phyloP scores from a whole-genome alignment of 768 basidiomycete species.

The Austroboletus eburneus region DNA sequence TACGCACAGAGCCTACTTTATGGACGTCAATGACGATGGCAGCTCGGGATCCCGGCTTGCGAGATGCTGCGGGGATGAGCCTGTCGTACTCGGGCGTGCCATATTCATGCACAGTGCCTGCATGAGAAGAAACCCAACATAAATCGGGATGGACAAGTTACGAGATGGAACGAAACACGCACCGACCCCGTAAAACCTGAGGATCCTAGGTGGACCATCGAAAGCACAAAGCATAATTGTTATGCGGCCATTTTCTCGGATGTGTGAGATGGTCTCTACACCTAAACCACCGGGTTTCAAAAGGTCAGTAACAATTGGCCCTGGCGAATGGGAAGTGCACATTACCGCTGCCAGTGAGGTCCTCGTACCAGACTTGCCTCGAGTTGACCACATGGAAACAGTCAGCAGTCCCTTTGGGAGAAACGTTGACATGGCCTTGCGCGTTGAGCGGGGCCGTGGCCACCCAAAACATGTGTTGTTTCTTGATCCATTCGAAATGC shows the following conservation, averaged over 20 bases:
- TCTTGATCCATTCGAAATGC: slow-evolving; percentile 51
- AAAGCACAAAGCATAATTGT: slow-evolving; percentile 62
- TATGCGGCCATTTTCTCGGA: slow-evolving; percentile 60
- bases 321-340: background rate
- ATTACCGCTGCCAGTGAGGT: slow-evolving; percentile 63
- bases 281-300: slow-evolving; percentile 31
- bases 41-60: slow-evolving; percentile 57
- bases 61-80: slow-evolving; percentile 43
- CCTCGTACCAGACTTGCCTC: slow-evolving; percentile 67
- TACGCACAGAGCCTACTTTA: slow-evolving; percentile 49
- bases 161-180: no score
- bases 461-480: slow-evolving; percentile 71
- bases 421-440: slow-evolving; percentile 62
- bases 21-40: slow-evolving; percentile 57
- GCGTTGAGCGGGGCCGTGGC: slow-evolving; percentile 57
- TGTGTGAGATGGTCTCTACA: slow-evolving; percentile 57
- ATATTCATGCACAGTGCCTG: slow-evolving; percentile 62
- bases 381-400: slow-evolving; percentile 58
- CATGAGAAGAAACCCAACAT: no score
- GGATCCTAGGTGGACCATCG: slow-evolving; percentile 56
- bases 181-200: slow-evolving; percentile 58
- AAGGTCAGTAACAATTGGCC: background rate
- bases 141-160: no score
- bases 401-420: slow-evolving; percentile 63
- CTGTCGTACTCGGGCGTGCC: slow-evolving; percentile 57